Evolutionary conservation across 2,329 filamentous ascomycete genomes (phyloP).

Genomic region (Cercospora beticola): DNA sequence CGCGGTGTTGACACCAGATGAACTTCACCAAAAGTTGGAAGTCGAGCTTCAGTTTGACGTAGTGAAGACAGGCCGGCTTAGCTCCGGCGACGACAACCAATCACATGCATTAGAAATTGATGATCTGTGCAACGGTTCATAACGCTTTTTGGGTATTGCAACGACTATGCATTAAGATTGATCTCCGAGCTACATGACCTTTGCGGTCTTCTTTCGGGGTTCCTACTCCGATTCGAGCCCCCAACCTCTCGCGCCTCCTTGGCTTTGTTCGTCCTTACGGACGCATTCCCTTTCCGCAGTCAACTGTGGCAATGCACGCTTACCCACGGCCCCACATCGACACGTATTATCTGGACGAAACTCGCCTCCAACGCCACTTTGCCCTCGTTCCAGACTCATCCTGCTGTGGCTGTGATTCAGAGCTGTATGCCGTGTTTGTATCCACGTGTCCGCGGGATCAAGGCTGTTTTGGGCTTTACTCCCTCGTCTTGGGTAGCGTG

Average conservation of each 20-base stretch:
- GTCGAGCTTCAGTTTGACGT: slow-evolving; percentile 2
- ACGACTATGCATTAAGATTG: neutral
- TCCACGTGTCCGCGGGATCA: neutral
- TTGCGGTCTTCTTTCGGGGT: neutral
- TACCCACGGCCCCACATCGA: neutral
- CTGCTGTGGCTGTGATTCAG: neutral
- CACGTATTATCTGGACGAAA: neutral
- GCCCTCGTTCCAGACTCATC: neutral
- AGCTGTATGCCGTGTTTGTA: neutral
- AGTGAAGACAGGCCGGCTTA: neutral
- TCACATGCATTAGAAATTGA: neutral
- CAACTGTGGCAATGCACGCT: neutral
- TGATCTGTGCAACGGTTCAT: neutral
- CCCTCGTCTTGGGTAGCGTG: neutral
- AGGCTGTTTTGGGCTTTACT: neutral
- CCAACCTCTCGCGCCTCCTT: neutral
- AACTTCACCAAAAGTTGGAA: neutral
- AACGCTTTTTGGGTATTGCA: neutral
- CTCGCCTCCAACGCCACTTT: neutral
- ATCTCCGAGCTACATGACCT: neutral
- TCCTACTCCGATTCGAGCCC: neutral
- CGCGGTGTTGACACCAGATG: neutral
- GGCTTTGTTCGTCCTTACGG: neutral
- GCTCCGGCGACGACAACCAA: neutral
- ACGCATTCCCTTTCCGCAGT: neutral